phyloP scores from a whole-genome alignment of 805 yeast species.

The Candida vartiovaarae region DNA sequence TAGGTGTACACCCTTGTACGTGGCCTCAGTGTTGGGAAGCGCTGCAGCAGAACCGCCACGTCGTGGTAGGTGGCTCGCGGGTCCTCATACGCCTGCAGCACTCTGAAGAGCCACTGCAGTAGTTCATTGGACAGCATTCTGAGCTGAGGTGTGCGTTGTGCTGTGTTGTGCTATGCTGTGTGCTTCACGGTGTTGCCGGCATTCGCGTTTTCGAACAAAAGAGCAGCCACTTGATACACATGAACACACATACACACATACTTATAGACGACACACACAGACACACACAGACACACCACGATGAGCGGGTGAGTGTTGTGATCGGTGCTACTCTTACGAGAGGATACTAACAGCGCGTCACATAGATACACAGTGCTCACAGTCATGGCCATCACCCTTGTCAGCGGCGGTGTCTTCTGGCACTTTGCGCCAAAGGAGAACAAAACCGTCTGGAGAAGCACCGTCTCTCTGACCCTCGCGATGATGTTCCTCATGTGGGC shows the following conservation, averaged over 20 bases:
- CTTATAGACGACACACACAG: no score
- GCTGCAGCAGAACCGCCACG: slow-evolving; percentile 43
- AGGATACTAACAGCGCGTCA: no score
- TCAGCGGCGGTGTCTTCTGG: slow-evolving; percentile 69
- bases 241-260: no score
- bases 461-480: slow-evolving; percentile 57
- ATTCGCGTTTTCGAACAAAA: no score
- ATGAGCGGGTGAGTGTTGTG: slow-evolving; percentile 9
- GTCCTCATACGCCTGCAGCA: slow-evolving; percentile 51
- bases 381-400: slow-evolving; percentile 19
- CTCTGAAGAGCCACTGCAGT: slow-evolving; percentile 52
- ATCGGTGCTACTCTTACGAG: no score
- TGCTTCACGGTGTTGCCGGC: not conserved
- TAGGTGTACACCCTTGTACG: slow-evolving; percentile 59
- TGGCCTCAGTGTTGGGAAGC: slow-evolving; percentile 50
- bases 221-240: no score
- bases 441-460: slow-evolving; percentile 69
- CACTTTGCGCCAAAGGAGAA: slow-evolving; percentile 77
- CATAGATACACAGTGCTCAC: slow-evolving; percentile 9
- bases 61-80: slow-evolving; percentile 60
- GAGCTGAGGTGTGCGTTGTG: not conserved
- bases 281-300: not conserved
- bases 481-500: slow-evolving; percentile 92
- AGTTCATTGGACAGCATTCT: slow-evolving; percentile 24
- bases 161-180: not conserved